Evolutionary conservation across 2,329 filamentous ascomycete genomes (phyloP).

Genomic region (Phyllosticta citriasiana): DNA sequence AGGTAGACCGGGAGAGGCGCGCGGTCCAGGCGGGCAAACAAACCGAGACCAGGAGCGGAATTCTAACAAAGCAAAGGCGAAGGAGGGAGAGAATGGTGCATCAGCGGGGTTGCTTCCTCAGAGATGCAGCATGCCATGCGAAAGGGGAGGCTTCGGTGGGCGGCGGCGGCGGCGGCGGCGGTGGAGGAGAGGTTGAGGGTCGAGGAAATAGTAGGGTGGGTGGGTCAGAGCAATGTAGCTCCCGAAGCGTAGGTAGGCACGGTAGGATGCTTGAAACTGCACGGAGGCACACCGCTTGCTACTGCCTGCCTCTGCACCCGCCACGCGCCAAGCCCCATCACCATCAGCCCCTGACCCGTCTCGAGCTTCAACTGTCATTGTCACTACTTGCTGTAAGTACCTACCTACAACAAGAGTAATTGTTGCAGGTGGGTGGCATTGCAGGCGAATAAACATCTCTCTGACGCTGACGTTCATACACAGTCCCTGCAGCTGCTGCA

Average conservation of each 20-base stretch:
- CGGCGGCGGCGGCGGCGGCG: not conserved
- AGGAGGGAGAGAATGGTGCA: not conserved
- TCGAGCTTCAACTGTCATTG: not conserved
- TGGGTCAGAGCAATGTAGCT: not conserved
- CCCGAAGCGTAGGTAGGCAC: not conserved
- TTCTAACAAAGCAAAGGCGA: slow-evolving; percentile 5
- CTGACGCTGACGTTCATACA: not conserved
- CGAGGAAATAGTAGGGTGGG: not conserved
- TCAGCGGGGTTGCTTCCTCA: not conserved
- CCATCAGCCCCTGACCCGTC: not conserved
- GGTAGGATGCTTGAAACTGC: not conserved
- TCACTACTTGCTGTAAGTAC: not conserved
- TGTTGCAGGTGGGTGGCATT: not conserved
- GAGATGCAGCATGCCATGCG: not conserved
- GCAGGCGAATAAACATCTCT: not conserved
- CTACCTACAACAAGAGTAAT: not conserved
- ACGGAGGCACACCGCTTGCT: not conserved
- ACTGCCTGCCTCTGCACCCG: not conserved
- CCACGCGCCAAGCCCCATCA: not conserved
- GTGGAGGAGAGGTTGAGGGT: not conserved
- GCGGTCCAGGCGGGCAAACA: slow-evolving; percentile 3
- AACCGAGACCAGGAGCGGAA: slow-evolving; percentile 3
- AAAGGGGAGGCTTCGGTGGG: not conserved
- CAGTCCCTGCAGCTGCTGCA: not conserved
- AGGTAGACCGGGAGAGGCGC: not conserved